Base-by-base conservation (phyloP, 495 filamentous ascomycete species). In the Ascodesmis nigricans region DNA sequence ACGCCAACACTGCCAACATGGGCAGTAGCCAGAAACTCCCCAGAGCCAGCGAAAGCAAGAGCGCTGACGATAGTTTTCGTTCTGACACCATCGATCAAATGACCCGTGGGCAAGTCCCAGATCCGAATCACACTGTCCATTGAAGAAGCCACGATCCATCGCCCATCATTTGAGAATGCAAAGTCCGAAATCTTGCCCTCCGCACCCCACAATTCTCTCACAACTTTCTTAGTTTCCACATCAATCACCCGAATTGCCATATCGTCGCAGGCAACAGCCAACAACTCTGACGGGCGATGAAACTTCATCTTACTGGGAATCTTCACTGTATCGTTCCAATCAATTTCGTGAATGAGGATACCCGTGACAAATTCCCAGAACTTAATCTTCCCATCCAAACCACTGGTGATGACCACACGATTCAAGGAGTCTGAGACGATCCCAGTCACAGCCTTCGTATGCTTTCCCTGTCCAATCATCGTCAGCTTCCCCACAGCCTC, bases 51-150 rank as follows among this genome's bases (percentile, higher is more conserved):
- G 59, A 92, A 90, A 9, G 82, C 71, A 16, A 99, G 59, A 3
- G 79, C 69, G 2, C 73, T 82, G 50, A 81, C 87, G 16, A 71
- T 69, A 26, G 60, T 75, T 17, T 67, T 66, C 4, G 83, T 62
- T 30, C 69, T 67, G 53, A 95, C 73, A 3, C 76, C 75, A 51
- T 95, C 87, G 45, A 95, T 82, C 8, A 95, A 63, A 57, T 95
- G 87, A 3, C 80, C 79, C 0, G 87, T 95, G 7, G 87, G 83
- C 17, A 99, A 58, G 57, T 99, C 87, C 84, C 87, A 99, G 1
- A 93, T 67, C 30, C 87, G 68, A 22, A 99, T 58, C 26, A 76
- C 57, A 8, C 68, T 71, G 55, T 93, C 83, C 53, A 75, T 72
- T 3, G 78, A 80, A 7, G 81, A 75, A 11, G 81, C 79, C 35